These are phyloP conservation scores for Claviceps lovelessii DNA, from an alignment of 2,329 filamentous ascomycete genomes.

Conservation along the genomic window DNA sequence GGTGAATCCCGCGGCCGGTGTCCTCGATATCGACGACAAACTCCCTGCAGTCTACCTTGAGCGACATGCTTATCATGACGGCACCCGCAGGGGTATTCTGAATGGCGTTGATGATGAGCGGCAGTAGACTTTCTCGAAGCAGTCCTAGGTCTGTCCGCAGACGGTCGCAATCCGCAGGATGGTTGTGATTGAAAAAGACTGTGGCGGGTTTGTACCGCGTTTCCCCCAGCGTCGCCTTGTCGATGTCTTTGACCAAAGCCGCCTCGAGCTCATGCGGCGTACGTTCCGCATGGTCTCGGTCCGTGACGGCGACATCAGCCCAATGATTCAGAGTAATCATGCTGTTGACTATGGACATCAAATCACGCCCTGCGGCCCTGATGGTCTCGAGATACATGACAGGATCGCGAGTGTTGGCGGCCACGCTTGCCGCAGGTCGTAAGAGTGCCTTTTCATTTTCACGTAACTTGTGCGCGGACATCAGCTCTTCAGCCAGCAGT, in stretches of 20 bases:
- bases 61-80: background rate
- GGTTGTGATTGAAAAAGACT: background rate
- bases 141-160: slow-evolving; percentile 23
- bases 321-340: slow-evolving; percentile 27
- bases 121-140: slow-evolving; percentile 27
- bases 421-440: background rate
- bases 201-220: background rate
- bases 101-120: slow-evolving; percentile 26
- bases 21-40: background rate
- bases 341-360: slow-evolving; percentile 30
- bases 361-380: slow-evolving; percentile 6
- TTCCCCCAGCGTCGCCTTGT: background rate
- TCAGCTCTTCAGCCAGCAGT: slow-evolving; percentile 25
- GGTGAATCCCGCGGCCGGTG: background rate
- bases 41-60: background rate
- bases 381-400: slow-evolving; percentile 10
- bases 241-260: background rate
- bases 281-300: slow-evolving; percentile 16
- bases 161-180: slow-evolving; percentile 12
- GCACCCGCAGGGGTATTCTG: slow-evolving; percentile 19
- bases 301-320: slow-evolving; percentile 19
- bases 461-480: background rate
- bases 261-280: background rate
- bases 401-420: background rate
- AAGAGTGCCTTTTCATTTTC: background rate